phyloP scores from a whole-genome alignment of 139 green algal genomes.

The Picochlorum sp. region DNA sequence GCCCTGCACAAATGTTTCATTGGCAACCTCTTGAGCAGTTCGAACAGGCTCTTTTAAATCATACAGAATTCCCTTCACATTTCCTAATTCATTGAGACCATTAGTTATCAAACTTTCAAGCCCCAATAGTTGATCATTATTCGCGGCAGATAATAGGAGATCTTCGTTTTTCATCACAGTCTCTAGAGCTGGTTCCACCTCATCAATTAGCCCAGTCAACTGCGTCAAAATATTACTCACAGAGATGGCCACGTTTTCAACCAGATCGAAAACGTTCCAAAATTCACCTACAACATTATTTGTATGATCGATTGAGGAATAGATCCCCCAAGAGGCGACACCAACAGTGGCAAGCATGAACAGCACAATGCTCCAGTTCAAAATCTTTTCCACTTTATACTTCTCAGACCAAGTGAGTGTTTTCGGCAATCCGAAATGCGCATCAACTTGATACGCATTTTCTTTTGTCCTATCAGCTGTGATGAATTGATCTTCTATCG shows the following conservation, averaged over 20 bases:
- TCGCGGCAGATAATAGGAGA: no score
- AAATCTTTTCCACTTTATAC: background rate
- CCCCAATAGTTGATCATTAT: no score
- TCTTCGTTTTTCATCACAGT: no score
- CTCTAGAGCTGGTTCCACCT: background rate
- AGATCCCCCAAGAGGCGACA: constrained; percentile 13
- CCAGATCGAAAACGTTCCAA: constrained; percentile 4
- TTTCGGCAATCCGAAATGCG: background rate
- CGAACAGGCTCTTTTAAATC: background rate
- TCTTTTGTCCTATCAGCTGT: background rate
- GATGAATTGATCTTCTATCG: background rate
- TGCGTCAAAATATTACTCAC: background rate
- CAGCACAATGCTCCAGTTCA: constrained; percentile 10
- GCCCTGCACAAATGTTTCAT: constrained; percentile 1
- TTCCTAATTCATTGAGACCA: background rate
- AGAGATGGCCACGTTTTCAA: constrained; percentile 5
- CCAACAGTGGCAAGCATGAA: constrained; percentile 7
- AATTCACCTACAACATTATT: constrained; percentile 5
- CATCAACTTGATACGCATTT: background rate
- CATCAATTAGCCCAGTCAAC: background rate
- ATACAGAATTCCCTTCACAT: background rate
- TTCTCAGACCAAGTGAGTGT: background rate
- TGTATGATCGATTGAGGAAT: constrained; percentile 3
- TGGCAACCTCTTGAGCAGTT: background rate
- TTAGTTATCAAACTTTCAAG: background rate